These are phyloP conservation scores for Cryptococcus wingfieldii DNA, from an alignment of 1,284 basidiomycete species.

Conservation along the genomic window DNA sequence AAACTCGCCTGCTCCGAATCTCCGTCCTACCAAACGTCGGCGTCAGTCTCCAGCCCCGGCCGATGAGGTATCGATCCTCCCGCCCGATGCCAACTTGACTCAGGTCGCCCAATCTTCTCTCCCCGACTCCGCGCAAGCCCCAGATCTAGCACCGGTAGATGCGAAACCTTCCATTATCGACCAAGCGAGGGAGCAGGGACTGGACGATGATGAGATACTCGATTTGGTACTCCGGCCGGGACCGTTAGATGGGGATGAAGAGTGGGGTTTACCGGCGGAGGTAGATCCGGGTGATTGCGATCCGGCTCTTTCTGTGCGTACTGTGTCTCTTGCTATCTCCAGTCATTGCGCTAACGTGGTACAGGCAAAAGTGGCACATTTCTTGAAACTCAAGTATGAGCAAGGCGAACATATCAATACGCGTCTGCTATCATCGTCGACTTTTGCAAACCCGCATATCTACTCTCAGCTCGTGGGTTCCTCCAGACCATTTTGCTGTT, in stretches of 20 bases:
- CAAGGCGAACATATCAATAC: slow-evolving; percentile 88
- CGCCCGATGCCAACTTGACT: slow-evolving; percentile 21
- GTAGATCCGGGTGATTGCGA: slow-evolving; percentile 58
- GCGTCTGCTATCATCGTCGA: slow-evolving; percentile 78
- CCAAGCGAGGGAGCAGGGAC: slow-evolving; percentile 12
- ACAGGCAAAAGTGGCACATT: slow-evolving; percentile 74
- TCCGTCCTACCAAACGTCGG: slow-evolving; percentile 8
- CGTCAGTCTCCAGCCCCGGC: slow-evolving; percentile 5
- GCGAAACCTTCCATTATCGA: slow-evolving; percentile 3
- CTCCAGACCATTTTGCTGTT: background rate
- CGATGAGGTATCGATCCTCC: background rate
- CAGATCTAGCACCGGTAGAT: slow-evolving; percentile 4
- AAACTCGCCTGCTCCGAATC: background rate
- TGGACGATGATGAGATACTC: slow-evolving; percentile 34
- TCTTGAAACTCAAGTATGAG: slow-evolving; percentile 66
- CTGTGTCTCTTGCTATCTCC: slow-evolving; percentile 16
- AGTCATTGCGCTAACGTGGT: background rate
- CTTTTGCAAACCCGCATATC: slow-evolving; percentile 91
- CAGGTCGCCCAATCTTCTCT: slow-evolving; percentile 26
- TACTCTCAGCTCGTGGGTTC: slow-evolving; percentile 67
- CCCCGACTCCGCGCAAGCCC: background rate
- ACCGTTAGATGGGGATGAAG: slow-evolving; percentile 45
- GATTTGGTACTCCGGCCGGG: slow-evolving; percentile 22
- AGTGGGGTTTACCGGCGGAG: slow-evolving; percentile 72
- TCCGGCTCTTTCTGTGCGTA: slow-evolving; percentile 59